Percentiles rank a stretch among this genome's conserved stretches.
Conservation (phyloP, 1,139 yeast species). For the Nakaseomyces kungkrabaensis region DNA sequence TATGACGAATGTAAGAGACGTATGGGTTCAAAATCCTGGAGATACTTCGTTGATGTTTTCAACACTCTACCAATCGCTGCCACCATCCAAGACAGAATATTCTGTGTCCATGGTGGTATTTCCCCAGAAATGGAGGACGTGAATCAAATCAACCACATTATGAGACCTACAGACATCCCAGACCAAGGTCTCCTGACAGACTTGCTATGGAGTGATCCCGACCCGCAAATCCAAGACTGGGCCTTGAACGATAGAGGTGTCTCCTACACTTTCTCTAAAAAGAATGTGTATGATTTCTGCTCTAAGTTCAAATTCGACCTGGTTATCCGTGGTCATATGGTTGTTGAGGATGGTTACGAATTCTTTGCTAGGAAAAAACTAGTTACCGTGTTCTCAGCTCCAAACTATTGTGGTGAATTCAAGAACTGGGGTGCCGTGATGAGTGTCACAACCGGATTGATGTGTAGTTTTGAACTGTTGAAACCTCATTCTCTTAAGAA, state of each 20-base stretch:
- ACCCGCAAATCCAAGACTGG: constrained; percentile 57
- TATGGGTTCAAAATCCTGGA: constrained; percentile 56
- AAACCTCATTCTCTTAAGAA: constrained; percentile 41
- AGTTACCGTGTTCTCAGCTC: constrained; percentile 80
- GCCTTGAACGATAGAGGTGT: constrained; percentile 82
- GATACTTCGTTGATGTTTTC: constrained; percentile 67
- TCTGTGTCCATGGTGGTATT: constrained; percentile 84
- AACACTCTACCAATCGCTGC: constrained; percentile 84
- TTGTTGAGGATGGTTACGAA: constrained; percentile 87
- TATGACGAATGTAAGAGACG: constrained; percentile 83
- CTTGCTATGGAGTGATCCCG: constrained; percentile 84
- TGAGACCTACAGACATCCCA: constrained; percentile 81
- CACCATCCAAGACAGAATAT: constrained; percentile 71
- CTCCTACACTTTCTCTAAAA: constrained; percentile 67
- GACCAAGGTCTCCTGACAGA: constrained; percentile 76
- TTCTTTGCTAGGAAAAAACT: constrained; percentile 68
- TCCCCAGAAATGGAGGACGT: constrained; percentile 64
- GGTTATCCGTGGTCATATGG: constrained; percentile 85
- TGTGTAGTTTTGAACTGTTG: constrained; percentile 75
- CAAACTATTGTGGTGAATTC: constrained; percentile 86
- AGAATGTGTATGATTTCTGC: constrained; percentile 64
- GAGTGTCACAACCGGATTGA: constrained; percentile 66
- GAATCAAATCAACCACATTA: constrained; percentile 58
- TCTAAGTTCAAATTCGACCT: constrained; percentile 64
- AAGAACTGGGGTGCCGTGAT: constrained; percentile 87